A percentile compares a stretch with the other conserved stretches of the same genome.
Evolutionary conservation across 2,329 filamentous ascomycete genomes (phyloP).

Genomic region (Rasamsonia emersonii): DNA sequence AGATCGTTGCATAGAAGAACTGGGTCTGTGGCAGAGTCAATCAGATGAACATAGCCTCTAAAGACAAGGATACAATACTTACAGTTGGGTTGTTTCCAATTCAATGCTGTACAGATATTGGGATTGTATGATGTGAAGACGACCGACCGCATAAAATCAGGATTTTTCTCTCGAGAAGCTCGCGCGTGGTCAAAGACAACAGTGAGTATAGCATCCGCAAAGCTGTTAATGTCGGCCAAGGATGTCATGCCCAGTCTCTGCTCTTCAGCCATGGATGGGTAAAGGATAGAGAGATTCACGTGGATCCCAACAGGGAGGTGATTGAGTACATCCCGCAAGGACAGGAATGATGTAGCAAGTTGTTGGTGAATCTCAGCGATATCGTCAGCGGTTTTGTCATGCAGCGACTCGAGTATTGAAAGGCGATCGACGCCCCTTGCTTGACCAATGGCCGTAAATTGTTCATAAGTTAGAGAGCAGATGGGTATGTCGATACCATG

Average conservation of each 20-base stretch:
- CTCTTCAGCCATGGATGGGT: conserved; percentile 70
- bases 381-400: conserved; percentile 26
- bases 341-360: conserved; percentile 67
- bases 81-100: conserved; percentile 99
- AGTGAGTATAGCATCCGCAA: conserved; percentile 72
- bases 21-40: conserved; percentile 55
- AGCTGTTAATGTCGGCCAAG: conserved; percentile 73
- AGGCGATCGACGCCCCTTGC: conserved; percentile 23
- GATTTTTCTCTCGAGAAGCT: conserved; percentile 53
- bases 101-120: conserved; percentile 82
- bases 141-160: conserved; percentile 71
- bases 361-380: conserved; percentile 61
- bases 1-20: conserved; percentile 93
- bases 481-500: conserved; percentile 74
- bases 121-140: conserved; percentile 92
- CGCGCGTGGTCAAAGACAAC: conserved; percentile 90
- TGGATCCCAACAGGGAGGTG: conserved; percentile 72
- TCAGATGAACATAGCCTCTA: not conserved
- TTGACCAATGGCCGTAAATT: conserved; percentile 39
- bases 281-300: conserved; percentile 85
- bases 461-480: conserved; percentile 62
- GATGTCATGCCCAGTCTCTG: conserved; percentile 60
- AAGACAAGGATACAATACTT: conserved; percentile 28
- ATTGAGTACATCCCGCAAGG: conserved; percentile 66
- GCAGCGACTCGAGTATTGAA: conserved; percentile 23